Evolutionary conservation across 73 alveolate species (phyloP), one percentile per base, ranked within the genome.

Genomic region (Stentor coeruleus): DNA sequence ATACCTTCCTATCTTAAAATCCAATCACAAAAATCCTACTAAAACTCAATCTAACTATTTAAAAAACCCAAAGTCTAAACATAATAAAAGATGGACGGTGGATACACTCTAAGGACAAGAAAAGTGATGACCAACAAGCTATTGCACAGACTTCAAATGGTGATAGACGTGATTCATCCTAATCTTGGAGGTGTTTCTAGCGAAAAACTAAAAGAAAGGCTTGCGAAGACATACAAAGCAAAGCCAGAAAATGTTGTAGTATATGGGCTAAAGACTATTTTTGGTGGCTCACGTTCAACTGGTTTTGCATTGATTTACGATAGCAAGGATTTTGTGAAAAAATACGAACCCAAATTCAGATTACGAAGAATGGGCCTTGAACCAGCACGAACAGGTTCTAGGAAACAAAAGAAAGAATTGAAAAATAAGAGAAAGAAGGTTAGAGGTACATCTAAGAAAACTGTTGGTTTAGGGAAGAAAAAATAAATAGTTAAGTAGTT

Each of bases 111-210:
- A 20, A n/a, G n/a, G 20, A 49, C 66, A 11, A 49, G 66, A 49
- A 49, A 49, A 20, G 66, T 49, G 20, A 49, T 49, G 66, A 49
- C 6, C 20, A 49, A 6, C 66, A 49, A 49, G 20, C 66, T 49
- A 20, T 20, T 49, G 28, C 66, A 49, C 66, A 49, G 20, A 11
- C 66, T 49, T 6, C 66, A 49, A 49, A 49, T 6, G 66, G 66
- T 49, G 66, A 49, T 49, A 49, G 66, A 49, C 66, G 66, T 49
- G 6, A 6, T 49, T 20, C 66, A 49, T 49, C 66, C 66, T 49
- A 20, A 49, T 49, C 66, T 49, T 20, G 66, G 66, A 49, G 66
- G 20, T 11, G n/a, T 11, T 49, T 20, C 66, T 11, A 49, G 28
- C 66, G 66, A 49, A 49, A 49, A 49, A 49, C 66, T 49, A 6